These are phyloP conservation scores for Malus hybrid DNA, from an alignment of 331 rosid genomes.

Conservation along the genomic window DNA sequence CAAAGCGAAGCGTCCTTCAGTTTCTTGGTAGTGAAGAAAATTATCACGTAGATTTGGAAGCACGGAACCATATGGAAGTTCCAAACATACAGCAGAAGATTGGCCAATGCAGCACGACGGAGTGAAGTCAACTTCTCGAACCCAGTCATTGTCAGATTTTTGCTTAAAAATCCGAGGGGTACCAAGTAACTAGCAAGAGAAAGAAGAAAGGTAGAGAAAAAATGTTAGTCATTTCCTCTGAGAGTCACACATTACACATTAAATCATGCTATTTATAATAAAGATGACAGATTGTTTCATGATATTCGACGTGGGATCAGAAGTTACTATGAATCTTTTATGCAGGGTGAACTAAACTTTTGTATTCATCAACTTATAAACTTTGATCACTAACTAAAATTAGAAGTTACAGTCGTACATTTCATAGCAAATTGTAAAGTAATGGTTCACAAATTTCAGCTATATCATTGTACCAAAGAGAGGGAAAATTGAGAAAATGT, in stretches of 20 bases:
- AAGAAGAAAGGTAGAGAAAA: not conserved
- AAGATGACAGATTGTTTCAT: not conserved
- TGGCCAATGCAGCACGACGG: constrained; percentile 24
- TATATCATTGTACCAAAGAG: not conserved
- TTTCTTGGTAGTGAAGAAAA: constrained; percentile 8
- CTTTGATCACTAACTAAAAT: not conserved
- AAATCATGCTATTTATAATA: not conserved
- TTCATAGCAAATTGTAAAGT: not conserved
- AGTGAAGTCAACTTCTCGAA: constrained; percentile 34
- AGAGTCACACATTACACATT: not conserved
- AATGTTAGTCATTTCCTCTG: too few relatives aligned
- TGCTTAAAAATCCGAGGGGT: constrained; percentile 21
- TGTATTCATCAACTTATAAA: not conserved
- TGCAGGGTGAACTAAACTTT: not conserved
- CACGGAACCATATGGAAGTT: not conserved
- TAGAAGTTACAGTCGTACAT: not conserved
- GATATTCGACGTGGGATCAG: not conserved
- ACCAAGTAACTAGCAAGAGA: constrained; percentile 14
- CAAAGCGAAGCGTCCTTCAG: not conserved
- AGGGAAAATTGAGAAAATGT: not conserved
- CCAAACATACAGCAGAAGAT: constrained; percentile 24
- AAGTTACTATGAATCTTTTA: not conserved
- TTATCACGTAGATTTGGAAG: constrained; percentile 13
- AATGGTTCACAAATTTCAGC: not conserved
- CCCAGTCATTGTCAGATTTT: constrained; percentile 3